Evolutionary conservation across 2,329 filamentous ascomycete species (phyloP).

Genomic region (Fusarium tjaetaba): DNA sequence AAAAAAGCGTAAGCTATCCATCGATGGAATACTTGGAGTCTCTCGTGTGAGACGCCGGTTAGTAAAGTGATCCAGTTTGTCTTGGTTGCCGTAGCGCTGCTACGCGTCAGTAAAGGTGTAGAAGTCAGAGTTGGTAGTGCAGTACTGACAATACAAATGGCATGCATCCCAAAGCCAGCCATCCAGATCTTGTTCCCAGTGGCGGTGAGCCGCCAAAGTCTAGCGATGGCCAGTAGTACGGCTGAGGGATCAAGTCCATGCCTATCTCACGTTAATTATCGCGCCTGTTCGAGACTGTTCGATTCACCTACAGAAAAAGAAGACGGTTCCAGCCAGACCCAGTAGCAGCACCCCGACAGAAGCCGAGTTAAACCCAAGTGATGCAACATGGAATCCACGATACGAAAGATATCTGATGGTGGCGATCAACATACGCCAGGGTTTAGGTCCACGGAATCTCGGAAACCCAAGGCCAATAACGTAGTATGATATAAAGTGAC

Average conservation of each 20-base stretch:
- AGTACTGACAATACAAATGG: neutral
- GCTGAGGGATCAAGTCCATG: neutral
- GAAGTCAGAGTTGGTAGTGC: no score
- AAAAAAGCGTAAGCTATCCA: neutral
- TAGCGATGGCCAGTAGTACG: neutral
- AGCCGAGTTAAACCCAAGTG: neutral
- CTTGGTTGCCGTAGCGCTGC: neutral
- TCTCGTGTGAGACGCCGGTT: neutral
- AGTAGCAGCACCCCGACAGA: neutral
- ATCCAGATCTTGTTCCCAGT: neutral
- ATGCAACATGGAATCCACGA: neutral
- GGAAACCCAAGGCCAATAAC: neutral
- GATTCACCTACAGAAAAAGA: neutral
- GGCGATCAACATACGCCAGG: rapidly evolving
- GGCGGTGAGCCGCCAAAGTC: neutral
- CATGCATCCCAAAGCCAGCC: neutral
- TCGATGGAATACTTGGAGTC: neutral
- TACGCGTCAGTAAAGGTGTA: neutral
- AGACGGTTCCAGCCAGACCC: neutral
- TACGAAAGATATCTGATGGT: neutral
- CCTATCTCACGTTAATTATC: neutral
- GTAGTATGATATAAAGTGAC: neutral
- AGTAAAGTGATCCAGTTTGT: neutral
- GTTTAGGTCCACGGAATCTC: rapidly evolving
- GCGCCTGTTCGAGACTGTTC: no score